Conservation (phyloP, 2,329 filamentous ascomycete genomes). For the Penicillium griseofulvum region DNA sequence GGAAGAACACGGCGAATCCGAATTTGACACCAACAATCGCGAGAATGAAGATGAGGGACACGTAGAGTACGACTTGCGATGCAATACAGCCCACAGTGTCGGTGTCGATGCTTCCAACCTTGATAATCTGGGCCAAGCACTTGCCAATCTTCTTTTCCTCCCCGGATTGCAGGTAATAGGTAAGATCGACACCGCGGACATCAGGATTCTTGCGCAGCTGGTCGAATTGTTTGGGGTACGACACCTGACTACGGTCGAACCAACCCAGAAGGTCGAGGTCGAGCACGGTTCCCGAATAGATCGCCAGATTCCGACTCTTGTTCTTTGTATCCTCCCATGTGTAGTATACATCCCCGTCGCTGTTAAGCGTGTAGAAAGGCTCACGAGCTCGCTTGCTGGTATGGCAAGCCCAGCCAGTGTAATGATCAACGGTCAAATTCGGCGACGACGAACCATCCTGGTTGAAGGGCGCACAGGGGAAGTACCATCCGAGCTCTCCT, state of each 20-base stretch:
- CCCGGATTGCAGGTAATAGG: conserved; percentile 76
- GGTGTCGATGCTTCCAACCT: conserved; percentile 92
- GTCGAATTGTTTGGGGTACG: conserved; percentile 72
- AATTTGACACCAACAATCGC: conserved; percentile 86
- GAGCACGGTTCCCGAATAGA: conserved; percentile 91
- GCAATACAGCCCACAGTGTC: conserved; percentile 97
- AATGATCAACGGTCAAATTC: conserved; percentile 72
- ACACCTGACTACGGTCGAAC: conserved; percentile 82
- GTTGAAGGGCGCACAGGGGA: conserved; percentile 86
- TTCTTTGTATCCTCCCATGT: conserved; percentile 95
- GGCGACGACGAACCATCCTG: conserved; percentile 83
- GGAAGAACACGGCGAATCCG: conserved; percentile 82
- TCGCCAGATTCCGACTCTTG: conserved; percentile 79
- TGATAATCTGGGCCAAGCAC: conserved; percentile 91
- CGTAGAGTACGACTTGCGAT: conserved; percentile 92
- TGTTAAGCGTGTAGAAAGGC: conserved; percentile 70
- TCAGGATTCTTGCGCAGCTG: conserved; percentile 69
- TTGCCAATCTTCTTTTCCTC: conserved; percentile 77
- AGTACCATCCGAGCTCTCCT: conserved; percentile 89
- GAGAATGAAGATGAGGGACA: conserved; percentile 87
- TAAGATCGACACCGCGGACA: conserved; percentile 82
- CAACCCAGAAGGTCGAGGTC: conserved; percentile 84
- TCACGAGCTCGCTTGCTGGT: conserved; percentile 67
- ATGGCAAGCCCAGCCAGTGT: conserved; percentile 85
- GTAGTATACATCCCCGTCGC: conserved; percentile 86